Evolutionary conservation across 345 rosid genomes (phyloP).

Genomic region (Moringa oleifera): DNA sequence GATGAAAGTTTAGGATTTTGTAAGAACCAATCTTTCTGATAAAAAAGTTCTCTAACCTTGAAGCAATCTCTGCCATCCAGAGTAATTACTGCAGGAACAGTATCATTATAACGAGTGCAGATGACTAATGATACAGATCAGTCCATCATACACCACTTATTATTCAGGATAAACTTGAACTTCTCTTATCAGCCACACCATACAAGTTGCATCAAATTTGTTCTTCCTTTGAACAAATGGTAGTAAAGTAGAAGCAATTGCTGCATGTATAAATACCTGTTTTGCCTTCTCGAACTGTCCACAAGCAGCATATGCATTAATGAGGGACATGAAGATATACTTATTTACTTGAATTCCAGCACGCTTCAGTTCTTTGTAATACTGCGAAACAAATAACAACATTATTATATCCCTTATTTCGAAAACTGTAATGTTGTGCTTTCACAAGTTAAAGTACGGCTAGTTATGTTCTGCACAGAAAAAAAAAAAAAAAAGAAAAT

Average conservation of each 20-base stretch:
- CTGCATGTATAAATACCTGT: constrained; percentile 41
- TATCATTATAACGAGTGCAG: neutral
- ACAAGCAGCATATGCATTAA: constrained; percentile 68
- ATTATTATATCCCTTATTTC: constrained; percentile 1
- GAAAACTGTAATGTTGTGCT: neutral
- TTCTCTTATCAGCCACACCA: too few species aligned
- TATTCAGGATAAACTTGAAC: too few species aligned
- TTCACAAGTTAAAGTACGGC: neutral
- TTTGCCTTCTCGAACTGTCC: constrained; percentile 82
- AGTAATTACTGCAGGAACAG: neutral
- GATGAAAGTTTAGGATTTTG: neutral
- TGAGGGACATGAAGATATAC: constrained; percentile 56
- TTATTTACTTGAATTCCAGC: constrained; percentile 44
- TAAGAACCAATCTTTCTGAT: neutral
- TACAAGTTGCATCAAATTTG: too few species aligned
- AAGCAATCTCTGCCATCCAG: neutral
- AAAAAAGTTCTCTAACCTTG: neutral
- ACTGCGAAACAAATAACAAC: constrained; percentile 34
- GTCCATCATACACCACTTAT: neutral
- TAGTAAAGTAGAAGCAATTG: neutral
- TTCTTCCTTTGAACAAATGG: neutral
- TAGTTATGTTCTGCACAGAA: neutral
- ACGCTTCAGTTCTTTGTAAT: constrained; percentile 39
- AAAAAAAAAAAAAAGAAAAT: neutral
- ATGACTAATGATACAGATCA: neutral